phyloP scores from a whole-genome alignment of 2,329 filamentous ascomycete genomes.

The Talaromyces funiculosus region DNA sequence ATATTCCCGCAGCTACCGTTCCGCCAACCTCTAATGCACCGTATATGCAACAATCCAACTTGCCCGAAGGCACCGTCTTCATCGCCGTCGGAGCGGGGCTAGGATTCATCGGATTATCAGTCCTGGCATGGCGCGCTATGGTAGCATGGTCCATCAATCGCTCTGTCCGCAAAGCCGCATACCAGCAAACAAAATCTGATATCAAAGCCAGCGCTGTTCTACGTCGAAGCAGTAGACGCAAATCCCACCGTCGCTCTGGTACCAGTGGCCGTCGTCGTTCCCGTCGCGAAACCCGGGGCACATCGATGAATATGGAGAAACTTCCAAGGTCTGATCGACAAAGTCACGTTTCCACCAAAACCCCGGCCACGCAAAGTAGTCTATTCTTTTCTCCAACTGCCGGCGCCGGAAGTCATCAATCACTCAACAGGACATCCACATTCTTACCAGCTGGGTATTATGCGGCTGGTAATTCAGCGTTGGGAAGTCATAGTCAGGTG shows the following conservation, averaged over 20 bases:
- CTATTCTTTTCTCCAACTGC: conserved; percentile 97
- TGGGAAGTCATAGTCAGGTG: conserved; percentile 31
- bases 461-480: conserved; percentile 58
- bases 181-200: conserved; percentile 64
- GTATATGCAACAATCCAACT: conserved; percentile 80
- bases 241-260: conserved; percentile 23
- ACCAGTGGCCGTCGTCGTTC: conserved; percentile 16
- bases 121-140: conserved; percentile 81
- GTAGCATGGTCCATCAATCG: conserved; percentile 89
- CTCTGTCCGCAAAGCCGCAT: conserved; percentile 79
- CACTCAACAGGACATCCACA: conserved; percentile 61
- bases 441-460: conserved; percentile 92
- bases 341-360: conserved; percentile 33
- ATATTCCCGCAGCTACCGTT: conserved; percentile 58
- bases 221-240: conserved; percentile 32
- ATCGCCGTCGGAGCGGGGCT: conserved; percentile 88
- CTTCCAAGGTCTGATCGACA: conserved; percentile 31
- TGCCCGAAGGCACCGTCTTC: conserved; percentile 92
- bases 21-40: conserved; percentile 80
- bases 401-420: conserved; percentile 50
- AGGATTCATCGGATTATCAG: conserved; percentile 72
- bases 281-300: conserved; percentile 22
- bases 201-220: conserved; percentile 64
- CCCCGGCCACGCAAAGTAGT: conserved; percentile 58
- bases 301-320: conserved; percentile 52